phyloP scores from a whole-genome alignment of 2,329 filamentous ascomycete species.

The Phialophora tarda region DNA sequence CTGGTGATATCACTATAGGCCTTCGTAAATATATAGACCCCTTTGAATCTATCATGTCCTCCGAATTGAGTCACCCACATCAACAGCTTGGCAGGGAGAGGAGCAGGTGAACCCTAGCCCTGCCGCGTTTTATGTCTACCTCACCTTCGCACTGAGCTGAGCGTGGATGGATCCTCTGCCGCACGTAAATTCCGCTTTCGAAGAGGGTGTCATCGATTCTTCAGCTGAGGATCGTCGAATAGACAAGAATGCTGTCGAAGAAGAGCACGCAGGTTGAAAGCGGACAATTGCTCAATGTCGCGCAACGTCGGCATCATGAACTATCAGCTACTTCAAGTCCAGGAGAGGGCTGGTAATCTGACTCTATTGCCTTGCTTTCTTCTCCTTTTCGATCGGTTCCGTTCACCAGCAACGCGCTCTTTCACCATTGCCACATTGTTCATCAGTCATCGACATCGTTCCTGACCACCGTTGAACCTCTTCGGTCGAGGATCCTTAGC shows the following conservation, averaged over 20 bases:
- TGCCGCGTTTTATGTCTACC: constrained; percentile 5
- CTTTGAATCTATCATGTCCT: too few relatives aligned
- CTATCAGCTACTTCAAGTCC: background rate
- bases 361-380: background rate
- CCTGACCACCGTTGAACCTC: background rate
- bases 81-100: too few relatives aligned
- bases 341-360: background rate
- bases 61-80: too few relatives aligned
- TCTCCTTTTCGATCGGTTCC: background rate
- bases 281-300: background rate
- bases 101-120: too few relatives aligned
- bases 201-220: too few relatives aligned
- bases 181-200: too few relatives aligned
- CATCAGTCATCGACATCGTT: background rate
- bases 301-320: background rate
- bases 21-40: too few relatives aligned
- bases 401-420: background rate
- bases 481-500: background rate
- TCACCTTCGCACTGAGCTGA: background rate
- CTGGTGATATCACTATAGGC: too few relatives aligned
- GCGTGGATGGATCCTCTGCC: background rate
- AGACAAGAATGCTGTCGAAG: too few relatives aligned
- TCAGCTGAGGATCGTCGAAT: too few relatives aligned
- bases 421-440: background rate
- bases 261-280: too few relatives aligned